These are phyloP conservation scores for Tephrocybe sp. DNA, from an alignment of 768 basidiomycete genomes.

Conservation along the genomic window DNA sequence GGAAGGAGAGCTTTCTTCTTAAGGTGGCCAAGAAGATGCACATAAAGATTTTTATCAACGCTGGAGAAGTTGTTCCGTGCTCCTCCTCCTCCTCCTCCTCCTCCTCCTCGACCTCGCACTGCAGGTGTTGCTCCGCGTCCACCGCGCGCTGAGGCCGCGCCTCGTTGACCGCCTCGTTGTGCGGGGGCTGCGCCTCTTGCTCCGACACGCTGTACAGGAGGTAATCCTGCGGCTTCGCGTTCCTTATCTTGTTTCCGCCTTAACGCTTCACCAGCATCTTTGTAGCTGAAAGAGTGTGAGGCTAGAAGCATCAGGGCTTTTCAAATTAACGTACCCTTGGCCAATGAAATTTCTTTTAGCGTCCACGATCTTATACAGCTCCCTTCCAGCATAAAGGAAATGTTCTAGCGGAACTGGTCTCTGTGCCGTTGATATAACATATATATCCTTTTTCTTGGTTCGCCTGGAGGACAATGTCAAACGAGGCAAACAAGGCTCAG, in stretches of 20 bases:
- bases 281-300: conserved; percentile 55
- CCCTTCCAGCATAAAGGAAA: conserved; percentile 92
- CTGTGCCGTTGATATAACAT: conserved; percentile 95
- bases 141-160: conserved; percentile 38
- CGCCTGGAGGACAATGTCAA: conserved; percentile 49
- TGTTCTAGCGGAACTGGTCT: conserved; percentile 97
- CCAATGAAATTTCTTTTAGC: conserved; percentile 68
- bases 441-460: conserved; percentile 99
- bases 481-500: conserved; percentile 2
- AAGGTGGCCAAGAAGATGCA: conserved; percentile 84
- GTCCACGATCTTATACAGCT: conserved; percentile 91
- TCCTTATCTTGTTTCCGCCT: conserved; percentile 97
- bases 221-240: conserved; percentile 89
- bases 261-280: conserved; percentile 84
- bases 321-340: conserved; percentile 53
- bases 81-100: conserved; percentile 40
- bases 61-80: conserved; percentile 61
- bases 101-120: conserved; percentile 38
- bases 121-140: conserved; percentile 34
- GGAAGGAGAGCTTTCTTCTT: conserved; percentile 86
- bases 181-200: conserved; percentile 65
- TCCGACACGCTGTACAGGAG: conserved; percentile 81
- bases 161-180: conserved; percentile 57
- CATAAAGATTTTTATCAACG: conserved; percentile 89
- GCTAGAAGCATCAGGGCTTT: neutral